Conservation (phyloP, 345 rosid genomes). For the Trapa incisa region DNA sequence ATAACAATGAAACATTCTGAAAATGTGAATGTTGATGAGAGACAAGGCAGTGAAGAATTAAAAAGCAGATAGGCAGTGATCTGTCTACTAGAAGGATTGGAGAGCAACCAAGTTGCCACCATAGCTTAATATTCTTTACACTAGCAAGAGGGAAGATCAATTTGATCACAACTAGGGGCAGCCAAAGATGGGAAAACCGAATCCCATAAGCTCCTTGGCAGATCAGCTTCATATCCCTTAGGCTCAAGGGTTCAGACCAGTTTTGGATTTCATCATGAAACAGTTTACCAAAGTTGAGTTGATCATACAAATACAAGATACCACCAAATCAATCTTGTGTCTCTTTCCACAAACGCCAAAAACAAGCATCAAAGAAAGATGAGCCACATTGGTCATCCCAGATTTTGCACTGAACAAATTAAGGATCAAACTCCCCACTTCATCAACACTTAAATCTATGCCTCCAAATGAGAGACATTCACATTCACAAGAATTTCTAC, state of each 20-base stretch:
- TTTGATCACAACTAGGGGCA: too few species aligned
- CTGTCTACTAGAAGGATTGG: too few species aligned
- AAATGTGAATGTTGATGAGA: background rate
- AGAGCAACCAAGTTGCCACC: too few species aligned
- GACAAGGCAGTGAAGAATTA: too few species aligned
- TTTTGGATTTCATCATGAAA: background rate
- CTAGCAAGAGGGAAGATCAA: too few species aligned
- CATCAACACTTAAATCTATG: background rate
- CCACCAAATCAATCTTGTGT: background rate
- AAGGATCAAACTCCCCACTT: background rate
- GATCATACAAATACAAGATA: background rate
- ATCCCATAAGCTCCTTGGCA: background rate
- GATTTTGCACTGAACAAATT: background rate
- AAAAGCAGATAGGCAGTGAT: too few species aligned
- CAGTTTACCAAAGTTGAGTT: background rate
- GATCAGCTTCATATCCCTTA: too few species aligned
- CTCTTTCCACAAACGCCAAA: background rate
- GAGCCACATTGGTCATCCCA: background rate
- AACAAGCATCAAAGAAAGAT: background rate
- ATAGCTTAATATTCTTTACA: too few species aligned
- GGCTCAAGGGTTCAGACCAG: background rate
- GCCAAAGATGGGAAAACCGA: too few species aligned
- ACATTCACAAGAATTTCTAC: background rate
- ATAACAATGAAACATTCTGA: conserved; percentile 13
- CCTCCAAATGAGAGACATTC: background rate